phyloP scores from a whole-genome alignment of 306 rosid genomes.

The Dalbergia cultrata region DNA sequence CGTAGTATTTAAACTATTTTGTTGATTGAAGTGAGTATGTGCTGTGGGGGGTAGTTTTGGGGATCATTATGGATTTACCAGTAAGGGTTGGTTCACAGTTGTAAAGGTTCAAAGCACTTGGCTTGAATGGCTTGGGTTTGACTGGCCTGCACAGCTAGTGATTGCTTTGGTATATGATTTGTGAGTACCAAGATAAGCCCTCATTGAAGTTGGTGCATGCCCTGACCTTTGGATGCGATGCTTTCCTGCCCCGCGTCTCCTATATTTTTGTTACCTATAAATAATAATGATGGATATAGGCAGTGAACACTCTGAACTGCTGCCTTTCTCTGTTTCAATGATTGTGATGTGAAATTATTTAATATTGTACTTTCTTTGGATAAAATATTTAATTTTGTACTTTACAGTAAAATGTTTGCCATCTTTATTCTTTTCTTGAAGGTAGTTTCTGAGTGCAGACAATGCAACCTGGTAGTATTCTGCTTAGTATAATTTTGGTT shows the following conservation, averaged over 20 bases:
- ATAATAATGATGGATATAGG: too few species aligned
- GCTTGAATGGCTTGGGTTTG: background rate
- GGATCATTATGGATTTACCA: background rate
- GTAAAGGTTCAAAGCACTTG: background rate
- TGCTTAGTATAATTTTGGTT: slow-evolving; percentile 1
- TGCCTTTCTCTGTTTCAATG: slow-evolving; percentile 13
- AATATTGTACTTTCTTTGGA: background rate
- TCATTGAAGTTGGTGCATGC: background rate
- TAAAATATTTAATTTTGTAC: too few species aligned
- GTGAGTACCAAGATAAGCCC: background rate
- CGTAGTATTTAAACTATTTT: background rate
- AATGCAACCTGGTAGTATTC: background rate
- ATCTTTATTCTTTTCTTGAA: slow-evolving; percentile 4
- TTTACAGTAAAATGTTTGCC: background rate
- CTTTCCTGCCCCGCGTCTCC: background rate
- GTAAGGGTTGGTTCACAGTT: background rate
- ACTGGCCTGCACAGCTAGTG: too few species aligned
- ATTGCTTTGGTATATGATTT: too few species aligned
- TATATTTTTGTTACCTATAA: too few species aligned
- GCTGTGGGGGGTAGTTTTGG: background rate
- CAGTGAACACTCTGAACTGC: background rate
- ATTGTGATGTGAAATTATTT: background rate
- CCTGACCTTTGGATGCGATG: background rate
- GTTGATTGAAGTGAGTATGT: background rate
- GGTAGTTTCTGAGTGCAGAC: background rate